Conservation (phyloP, 2,329 filamentous ascomycete species). For the Passalora sequoiae region DNA sequence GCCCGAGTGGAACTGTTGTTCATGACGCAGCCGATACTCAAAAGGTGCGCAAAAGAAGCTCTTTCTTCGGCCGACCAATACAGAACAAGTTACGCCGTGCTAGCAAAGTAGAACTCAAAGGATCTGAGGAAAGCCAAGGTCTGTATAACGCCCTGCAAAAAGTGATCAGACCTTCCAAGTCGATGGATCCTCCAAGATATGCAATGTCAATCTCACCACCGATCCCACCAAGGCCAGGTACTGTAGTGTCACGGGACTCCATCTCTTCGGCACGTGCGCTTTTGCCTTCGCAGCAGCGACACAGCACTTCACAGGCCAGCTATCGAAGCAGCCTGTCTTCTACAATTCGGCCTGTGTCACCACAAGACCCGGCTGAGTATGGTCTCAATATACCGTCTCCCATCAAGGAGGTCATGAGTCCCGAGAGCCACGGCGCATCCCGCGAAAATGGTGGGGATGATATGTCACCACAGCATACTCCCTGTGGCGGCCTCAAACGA, state of each 20-base stretch:
- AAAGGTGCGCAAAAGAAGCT: constrained; percentile 27
- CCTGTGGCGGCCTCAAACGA: constrained; percentile 19
- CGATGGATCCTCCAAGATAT: constrained; percentile 7
- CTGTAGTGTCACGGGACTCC: background rate
- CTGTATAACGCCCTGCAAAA: constrained; percentile 57
- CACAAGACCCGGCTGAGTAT: constrained; percentile 16
- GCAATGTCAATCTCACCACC: constrained; percentile 8
- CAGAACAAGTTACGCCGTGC: constrained; percentile 26
- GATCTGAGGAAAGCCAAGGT: constrained; percentile 46
- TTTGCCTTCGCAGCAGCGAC: constrained; percentile 22
- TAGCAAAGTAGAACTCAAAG: constrained; percentile 28
- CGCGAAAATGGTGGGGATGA: constrained; percentile 2
- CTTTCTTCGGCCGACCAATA: constrained; percentile 30
- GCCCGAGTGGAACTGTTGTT: constrained; percentile 3
- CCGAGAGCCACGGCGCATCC: constrained; percentile 10
- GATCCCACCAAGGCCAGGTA: background rate
- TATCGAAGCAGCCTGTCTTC: constrained; percentile 7
- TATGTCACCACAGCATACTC: constrained; percentile 9
- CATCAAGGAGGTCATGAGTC: constrained; percentile 25
- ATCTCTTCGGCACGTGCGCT: constrained; percentile 8
- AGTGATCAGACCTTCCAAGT: constrained; percentile 42
- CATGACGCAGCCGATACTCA: constrained; percentile 8
- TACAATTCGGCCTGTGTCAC: constrained; percentile 27
- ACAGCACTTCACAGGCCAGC: constrained; percentile 5
- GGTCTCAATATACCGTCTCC: constrained; percentile 23